Base-by-base conservation (phyloP, 2,329 filamentous ascomycete genomes). In the Aulographum hederae region DNA sequence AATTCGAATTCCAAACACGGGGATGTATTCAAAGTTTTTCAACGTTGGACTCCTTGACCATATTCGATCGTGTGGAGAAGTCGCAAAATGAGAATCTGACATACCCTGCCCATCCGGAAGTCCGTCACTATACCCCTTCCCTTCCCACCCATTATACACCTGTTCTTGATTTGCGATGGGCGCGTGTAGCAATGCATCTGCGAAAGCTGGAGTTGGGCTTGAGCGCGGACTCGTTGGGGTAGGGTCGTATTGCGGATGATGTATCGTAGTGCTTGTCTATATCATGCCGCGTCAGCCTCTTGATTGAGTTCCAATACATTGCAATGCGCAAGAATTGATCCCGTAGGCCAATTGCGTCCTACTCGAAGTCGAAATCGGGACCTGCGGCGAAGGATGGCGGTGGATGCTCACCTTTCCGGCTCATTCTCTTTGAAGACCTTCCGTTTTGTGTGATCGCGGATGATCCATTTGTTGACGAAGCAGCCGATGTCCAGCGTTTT, bases 131-230 rank as follows among this genome's bases (percentile, higher is more conserved):
- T 66, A 75, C 84, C 82, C 43, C 82, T 69, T 13, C 77, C 77
- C 53, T 81, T 84, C n/a, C 89, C 89, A 41, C 84, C 84, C 52
- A 86, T 69, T 32, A 92, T 76, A 61, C 89, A 98, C 43, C 89
- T 65, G 58, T 94, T 95, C 54, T 78, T 75, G 53, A 98, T 85
- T 63, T 94, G 85, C 31, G 86, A 93, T 36, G 81, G 73, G 38
- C 85, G 69, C 21, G 89, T 95, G 58, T 95, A 95, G 63, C 72
- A 74, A 61, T 94, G 85, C 86, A 95, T 94, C 58, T 92, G 78
- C 3, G 78, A 73, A 41, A 98, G 65, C 58, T 95, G 77, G 34
- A 98, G 70, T 61, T 95, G 86, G 26, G 89, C 89, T 53, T 92
- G 79, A 38, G 81, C 82, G 46, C 91, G 79, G 32, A 78, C 73